These are phyloP conservation scores for Selenicereus undatus DNA, from an alignment of 148 eudicot species.

Conservation along the genomic window DNA sequence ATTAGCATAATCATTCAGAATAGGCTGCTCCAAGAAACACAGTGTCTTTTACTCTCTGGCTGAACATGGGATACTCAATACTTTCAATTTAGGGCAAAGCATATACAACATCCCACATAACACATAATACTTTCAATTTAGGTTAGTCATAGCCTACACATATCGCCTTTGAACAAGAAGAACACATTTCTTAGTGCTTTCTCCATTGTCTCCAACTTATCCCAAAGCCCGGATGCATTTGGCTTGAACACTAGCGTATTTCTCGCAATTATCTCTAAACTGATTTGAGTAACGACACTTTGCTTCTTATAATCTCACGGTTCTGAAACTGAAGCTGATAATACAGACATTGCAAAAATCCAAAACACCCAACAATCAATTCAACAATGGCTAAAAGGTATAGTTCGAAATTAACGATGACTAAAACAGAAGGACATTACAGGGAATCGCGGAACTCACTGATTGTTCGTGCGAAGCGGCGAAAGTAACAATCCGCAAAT, in stretches of 20 bases:
- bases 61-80: background rate
- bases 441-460: conserved; percentile 38
- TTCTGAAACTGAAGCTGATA: background rate
- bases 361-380: background rate
- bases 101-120: background rate
- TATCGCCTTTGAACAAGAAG: background rate
- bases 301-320: background rate
- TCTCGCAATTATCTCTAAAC: background rate
- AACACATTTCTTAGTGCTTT: background rate
- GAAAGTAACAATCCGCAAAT: conserved; percentile 34
- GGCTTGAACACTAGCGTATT: background rate
- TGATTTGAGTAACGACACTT: background rate
- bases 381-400: background rate
- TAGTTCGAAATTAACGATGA: background rate
- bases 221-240: background rate
- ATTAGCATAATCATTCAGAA: background rate
- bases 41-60: background rate
- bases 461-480: conserved; percentile 72
- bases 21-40: background rate
- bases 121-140: background rate
- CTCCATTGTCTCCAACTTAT: background rate
- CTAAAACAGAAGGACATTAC: background rate
- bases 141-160: background rate
- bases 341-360: background rate
- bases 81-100: background rate